Percentiles rank a stretch among this genome's conserved stretches.
These are phyloP conservation scores for Ogataea nakhonphanomensis DNA, from an alignment of 805 yeast species.

Conservation along the genomic window DNA sequence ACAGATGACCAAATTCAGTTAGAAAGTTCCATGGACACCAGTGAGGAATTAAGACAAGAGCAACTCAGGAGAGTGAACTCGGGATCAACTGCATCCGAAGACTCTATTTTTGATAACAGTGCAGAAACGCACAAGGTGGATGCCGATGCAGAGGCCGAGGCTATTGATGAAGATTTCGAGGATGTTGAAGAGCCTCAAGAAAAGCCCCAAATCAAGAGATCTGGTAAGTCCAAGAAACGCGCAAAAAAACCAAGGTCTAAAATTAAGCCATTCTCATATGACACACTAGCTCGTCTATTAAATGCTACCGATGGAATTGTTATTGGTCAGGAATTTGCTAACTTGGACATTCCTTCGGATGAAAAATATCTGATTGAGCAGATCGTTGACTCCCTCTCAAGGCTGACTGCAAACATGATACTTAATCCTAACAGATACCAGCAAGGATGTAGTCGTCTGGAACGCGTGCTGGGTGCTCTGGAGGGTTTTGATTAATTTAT, in stretches of 20 bases:
- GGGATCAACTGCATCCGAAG: conserved; percentile 17
- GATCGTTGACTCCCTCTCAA: conserved; percentile 78
- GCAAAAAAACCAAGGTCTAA: conserved; percentile 22
- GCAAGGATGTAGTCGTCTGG: conserved; percentile 75
- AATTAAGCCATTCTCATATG: conserved; percentile 34
- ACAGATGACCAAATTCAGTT: no score
- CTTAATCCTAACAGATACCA: conserved; percentile 75
- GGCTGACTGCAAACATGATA: conserved; percentile 88
- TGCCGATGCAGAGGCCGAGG: background rate
- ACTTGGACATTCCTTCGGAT: conserved; percentile 66
- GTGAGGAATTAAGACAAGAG: conserved; percentile 1
- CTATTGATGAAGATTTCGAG: conserved; percentile 19
- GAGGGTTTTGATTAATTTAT: conserved; percentile 61
- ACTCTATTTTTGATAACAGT: conserved; percentile 17
- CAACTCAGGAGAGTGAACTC: conserved; percentile 8
- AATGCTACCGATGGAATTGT: conserved; percentile 60
- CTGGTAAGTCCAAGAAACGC: conserved; percentile 8
- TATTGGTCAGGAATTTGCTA: conserved; percentile 68
- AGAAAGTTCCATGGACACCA: no score
- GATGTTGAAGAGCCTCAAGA: conserved; percentile 18
- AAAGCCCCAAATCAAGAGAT: conserved; percentile 1
- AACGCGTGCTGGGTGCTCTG: conserved; percentile 76
- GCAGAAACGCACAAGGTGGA: conserved; percentile 1
- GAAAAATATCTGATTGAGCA: conserved; percentile 81
- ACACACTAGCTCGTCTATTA: conserved; percentile 47